Conservation (phyloP, 1,139 yeast species). For the Blastobotrys indianensis region DNA sequence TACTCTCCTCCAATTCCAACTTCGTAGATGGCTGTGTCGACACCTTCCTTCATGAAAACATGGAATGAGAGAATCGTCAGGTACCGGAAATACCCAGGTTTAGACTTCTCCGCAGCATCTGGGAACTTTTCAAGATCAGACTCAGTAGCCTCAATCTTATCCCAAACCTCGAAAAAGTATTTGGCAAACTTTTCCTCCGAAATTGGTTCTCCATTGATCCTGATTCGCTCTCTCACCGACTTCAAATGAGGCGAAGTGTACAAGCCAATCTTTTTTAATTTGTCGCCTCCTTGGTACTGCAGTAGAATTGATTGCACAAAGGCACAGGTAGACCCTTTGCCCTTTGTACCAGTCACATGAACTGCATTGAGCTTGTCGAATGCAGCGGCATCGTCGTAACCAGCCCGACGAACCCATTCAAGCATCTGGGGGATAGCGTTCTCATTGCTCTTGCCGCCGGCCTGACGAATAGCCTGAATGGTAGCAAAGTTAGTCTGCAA, state of each 20-base stretch:
- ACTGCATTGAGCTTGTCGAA: conserved; percentile 70
- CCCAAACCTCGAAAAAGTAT: conserved; percentile 94
- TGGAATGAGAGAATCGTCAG: conserved; percentile 87
- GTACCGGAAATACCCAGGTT: conserved; percentile 92
- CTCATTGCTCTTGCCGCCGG: conserved; percentile 65
- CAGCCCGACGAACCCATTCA: conserved; percentile 86
- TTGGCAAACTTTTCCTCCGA: conserved; percentile 72
- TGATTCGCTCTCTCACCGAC: conserved; percentile 85
- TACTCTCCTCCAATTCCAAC: conserved; percentile 98
- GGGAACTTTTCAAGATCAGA: conserved; percentile 61
- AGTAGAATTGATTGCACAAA: conserved; percentile 75
- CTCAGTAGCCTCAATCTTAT: conserved; percentile 54
- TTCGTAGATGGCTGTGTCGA: conserved; percentile 89
- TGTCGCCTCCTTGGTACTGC: conserved; percentile 44
- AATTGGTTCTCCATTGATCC: conserved; percentile 83
- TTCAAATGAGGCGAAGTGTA: conserved; percentile 95
- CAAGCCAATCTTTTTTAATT: conserved; percentile 65
- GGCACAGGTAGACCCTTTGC: conserved; percentile 97
- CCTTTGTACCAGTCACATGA: conserved; percentile 97
- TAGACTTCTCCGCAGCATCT: conserved; percentile 61
- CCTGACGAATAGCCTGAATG: conserved; percentile 70
- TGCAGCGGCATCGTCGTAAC: conserved; percentile 52
- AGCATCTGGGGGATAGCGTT: conserved; percentile 79
- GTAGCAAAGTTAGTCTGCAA: conserved; percentile 89
- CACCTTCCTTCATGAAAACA: conserved; percentile 78